These are phyloP conservation scores for Seiridium unicorne DNA, from an alignment of 2,329 filamentous ascomycete species.

Conservation along the genomic window DNA sequence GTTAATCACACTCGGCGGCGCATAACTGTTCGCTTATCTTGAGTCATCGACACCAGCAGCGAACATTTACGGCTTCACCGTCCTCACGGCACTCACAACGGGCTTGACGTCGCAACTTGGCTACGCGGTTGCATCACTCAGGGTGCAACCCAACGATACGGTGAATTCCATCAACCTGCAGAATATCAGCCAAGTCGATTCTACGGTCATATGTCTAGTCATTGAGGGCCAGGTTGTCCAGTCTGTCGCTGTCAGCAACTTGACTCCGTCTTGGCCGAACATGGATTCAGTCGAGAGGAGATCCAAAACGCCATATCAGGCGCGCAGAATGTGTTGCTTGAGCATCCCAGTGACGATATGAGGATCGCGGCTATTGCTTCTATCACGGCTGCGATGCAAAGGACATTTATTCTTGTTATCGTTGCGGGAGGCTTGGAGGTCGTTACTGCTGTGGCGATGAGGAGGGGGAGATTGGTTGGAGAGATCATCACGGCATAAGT, in stretches of 20 bases:
- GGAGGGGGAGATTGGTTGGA: not conserved
- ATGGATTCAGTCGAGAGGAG: not conserved
- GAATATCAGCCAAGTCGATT: conserved; percentile 26
- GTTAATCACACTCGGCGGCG: conserved; percentile 31
- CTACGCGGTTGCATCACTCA: conserved; percentile 25
- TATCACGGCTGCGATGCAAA: conserved; percentile 2
- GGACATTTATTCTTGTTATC: not conserved
- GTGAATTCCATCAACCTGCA: conserved; percentile 22
- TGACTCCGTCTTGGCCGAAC: not conserved
- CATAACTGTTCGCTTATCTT: conserved; percentile 23
- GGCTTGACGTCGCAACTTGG: conserved; percentile 22
- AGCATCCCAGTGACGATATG: not conserved
- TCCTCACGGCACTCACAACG: conserved; percentile 38
- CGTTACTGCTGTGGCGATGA: not conserved
- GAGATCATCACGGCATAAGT: not conserved
- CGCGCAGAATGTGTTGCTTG: not conserved
- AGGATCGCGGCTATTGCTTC: not conserved
- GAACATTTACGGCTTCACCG: conserved; percentile 31
- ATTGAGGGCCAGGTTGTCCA: conserved; percentile 23
- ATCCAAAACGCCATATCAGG: not conserved
- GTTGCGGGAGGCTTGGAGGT: not conserved
- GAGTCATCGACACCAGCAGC: conserved; percentile 13
- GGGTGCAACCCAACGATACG: conserved; percentile 13
- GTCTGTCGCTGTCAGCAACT: conserved; percentile 13
- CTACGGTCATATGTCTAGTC: conserved; percentile 14